Conservation (phyloP, 2,329 filamentous ascomycete species). For the Xylariaceae sp. region DNA sequence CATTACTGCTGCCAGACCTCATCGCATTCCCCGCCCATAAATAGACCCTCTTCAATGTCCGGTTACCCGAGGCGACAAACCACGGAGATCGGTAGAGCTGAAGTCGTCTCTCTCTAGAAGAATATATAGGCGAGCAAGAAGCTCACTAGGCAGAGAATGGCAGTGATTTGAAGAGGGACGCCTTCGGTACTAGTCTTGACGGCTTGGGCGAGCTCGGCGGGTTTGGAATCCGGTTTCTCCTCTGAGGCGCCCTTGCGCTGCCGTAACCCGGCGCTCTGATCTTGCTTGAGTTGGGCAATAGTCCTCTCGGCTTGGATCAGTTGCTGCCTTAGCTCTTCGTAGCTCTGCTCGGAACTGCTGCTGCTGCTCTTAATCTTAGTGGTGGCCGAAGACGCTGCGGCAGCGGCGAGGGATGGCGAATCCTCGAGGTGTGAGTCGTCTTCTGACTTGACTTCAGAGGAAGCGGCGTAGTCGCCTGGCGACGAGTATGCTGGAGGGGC, state of each 20-base stretch:
- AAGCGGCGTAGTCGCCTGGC: conserved; percentile 36
- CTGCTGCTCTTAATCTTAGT: conserved; percentile 46
- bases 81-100: too few species aligned
- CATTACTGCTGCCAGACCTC: too few species aligned
- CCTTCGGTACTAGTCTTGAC: conserved; percentile 60
- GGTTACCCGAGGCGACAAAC: too few species aligned
- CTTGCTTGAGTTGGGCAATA: conserved; percentile 65
- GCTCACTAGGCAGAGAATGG: conserved; percentile 78
- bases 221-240: conserved; percentile 39
- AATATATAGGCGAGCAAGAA: conserved; percentile 95
- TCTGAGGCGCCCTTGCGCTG: conserved; percentile 67
- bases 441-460: conserved; percentile 31
- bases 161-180: conserved; percentile 82
- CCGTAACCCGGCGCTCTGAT: conserved; percentile 64
- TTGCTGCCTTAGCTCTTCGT: conserved; percentile 66
- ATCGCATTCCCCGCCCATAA: too few species aligned
- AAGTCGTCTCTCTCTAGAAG: too few species aligned
- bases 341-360: conserved; percentile 38
- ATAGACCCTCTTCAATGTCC: too few species aligned
- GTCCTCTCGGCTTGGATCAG: conserved; percentile 71
- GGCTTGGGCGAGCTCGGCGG: conserved; percentile 49
- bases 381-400: conserved; percentile 27
- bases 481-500: conserved; percentile 44
- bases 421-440: conserved; percentile 26
- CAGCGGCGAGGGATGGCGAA: conserved; percentile 30